Base-by-base conservation (phyloP, 2,329 filamentous ascomycete genomes). In the Chrysoporthe cubensis region DNA sequence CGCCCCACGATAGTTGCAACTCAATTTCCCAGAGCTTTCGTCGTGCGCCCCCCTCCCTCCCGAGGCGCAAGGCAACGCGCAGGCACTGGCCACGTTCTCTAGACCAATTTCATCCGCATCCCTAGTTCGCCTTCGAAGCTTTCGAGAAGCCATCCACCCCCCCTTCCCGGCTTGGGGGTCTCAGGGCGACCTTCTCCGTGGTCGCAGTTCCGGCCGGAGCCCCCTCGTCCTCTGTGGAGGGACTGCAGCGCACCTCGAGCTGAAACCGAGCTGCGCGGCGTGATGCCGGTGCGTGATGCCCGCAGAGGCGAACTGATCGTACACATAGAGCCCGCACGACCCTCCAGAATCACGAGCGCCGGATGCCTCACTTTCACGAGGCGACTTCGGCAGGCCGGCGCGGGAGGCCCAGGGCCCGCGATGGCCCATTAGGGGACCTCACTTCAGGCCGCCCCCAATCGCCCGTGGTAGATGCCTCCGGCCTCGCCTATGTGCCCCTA, bases 1-100 rank as follows among this genome's bases (percentile, higher is more conserved):
- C 13, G 50, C 21, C 8, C 63, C 42, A 59, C 52, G 52, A 65
- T 56, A 44, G 21, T 64, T 57, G 62, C 26, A 48, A 59, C 40
- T 65, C 43, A 26, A 34, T 2, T 32, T 52, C 48, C 21, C n/a
- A 13, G 9, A 5, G 40, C 44, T 32, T 5, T 34, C 32, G 32
- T 37, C 26, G 26, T 13, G 7, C 26, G 11, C 26, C 11, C 52
- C 11, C 52, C 13, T n/a, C 52, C 26, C 32, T n/a, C 48, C 32
- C 37, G 60, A 62, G 60, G 60, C 60, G 60, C 60, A 62, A 54
- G 44, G 26, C 26, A 26, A 40, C 9, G 37, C 37, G 37, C 37
- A 40, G 37, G 37, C 48, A 42, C 50, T 63, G 37, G 61, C 34
- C 48, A 18, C 6, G n/a, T 43, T 16, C n/a, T 14, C 46, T 26